A percentile compares a stretch with the other conserved stretches of the same genome.
Conservation (phyloP, 164 flowering plant genomes). For the Paratinospora sagittata region DNA sequence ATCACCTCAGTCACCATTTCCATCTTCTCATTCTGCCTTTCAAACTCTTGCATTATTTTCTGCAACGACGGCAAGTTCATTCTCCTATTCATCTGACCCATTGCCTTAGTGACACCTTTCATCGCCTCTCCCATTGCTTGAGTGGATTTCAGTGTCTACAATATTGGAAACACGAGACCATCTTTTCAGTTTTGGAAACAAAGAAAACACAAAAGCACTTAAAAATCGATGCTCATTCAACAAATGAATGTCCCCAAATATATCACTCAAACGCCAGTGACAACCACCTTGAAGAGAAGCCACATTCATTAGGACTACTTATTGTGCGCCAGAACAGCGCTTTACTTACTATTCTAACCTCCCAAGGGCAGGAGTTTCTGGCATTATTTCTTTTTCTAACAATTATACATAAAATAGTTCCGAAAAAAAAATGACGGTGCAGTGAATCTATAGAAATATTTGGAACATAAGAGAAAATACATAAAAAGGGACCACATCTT, state of each 20-base stretch:
- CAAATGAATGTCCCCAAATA: background rate
- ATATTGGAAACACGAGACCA: background rate
- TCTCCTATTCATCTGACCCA: conserved; percentile 90
- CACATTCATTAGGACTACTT: background rate
- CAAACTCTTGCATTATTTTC: conserved; percentile 77
- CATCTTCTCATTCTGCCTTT: conserved; percentile 83
- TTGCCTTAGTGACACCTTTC: conserved; percentile 88
- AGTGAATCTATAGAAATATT: too few relatives aligned
- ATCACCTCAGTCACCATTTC: conserved; percentile 75
- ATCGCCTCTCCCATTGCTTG: conserved; percentile 95
- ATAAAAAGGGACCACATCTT: too few relatives aligned
- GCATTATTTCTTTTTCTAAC: too few relatives aligned
- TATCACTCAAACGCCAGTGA: background rate
- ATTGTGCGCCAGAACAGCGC: too few relatives aligned
- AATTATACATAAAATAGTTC: too few relatives aligned
- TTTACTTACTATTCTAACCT: too few relatives aligned
- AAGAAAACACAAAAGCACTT: background rate
- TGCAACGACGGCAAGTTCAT: conserved; percentile 79
- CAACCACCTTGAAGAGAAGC: background rate
- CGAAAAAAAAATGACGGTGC: too few relatives aligned
- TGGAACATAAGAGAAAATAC: too few relatives aligned
- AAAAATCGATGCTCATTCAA: background rate
- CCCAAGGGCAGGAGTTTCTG: too few relatives aligned
- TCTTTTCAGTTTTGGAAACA: background rate
- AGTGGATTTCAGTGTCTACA: conserved; percentile 68